These are phyloP conservation scores for Crithidia bombi DNA, from an alignment of 208 protist genomes.

Conservation along the genomic window DNA sequence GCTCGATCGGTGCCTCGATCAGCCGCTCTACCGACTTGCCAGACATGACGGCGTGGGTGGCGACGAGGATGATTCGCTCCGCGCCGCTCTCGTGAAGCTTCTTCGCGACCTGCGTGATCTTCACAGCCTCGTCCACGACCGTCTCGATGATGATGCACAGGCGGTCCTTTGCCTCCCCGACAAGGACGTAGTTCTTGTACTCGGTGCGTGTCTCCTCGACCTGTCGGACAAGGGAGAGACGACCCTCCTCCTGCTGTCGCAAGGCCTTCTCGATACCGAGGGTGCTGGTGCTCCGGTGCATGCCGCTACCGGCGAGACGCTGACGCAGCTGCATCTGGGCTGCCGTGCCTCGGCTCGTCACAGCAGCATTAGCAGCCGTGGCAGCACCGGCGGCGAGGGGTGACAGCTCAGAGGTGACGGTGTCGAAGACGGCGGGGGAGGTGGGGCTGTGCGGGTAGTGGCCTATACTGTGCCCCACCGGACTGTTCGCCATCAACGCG, in stretches of 20 bases:
- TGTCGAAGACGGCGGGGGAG: slow-evolving; percentile 13
- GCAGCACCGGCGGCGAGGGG: slow-evolving; percentile 3
- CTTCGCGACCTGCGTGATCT: slow-evolving; percentile 62
- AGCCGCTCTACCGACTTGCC: slow-evolving; percentile 65
- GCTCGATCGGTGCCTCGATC: slow-evolving; percentile 74
- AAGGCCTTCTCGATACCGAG: slow-evolving; percentile 69
- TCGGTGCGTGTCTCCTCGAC: slow-evolving; percentile 32
- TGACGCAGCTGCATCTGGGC: slow-evolving; percentile 16
- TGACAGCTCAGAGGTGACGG: slow-evolving; percentile 22
- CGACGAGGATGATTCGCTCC: slow-evolving; percentile 67
- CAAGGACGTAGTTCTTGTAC: slow-evolving; percentile 60
- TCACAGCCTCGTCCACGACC: slow-evolving; percentile 79
- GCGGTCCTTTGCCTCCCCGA: slow-evolving; percentile 73
- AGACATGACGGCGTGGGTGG: slow-evolving; percentile 81
- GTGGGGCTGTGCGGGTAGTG: slow-evolving; percentile 27
- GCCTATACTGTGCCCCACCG: not conserved
- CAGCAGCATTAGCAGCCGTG: not conserved
- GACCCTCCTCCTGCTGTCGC: slow-evolving; percentile 59
- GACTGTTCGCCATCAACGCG: slow-evolving; percentile 18
- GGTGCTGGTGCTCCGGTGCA: slow-evolving; percentile 44
- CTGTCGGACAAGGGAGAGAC: slow-evolving; percentile 28
- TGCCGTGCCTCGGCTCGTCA: not conserved
- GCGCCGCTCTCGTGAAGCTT: slow-evolving; percentile 67
- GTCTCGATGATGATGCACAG: slow-evolving; percentile 86
- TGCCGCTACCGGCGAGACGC: not conserved